A percentile compares a stretch with the other conserved stretches of the same genome.
Evolutionary conservation across 2,329 filamentous ascomycete species (phyloP).

Genomic region (Tolypocladium endophyticum): DNA sequence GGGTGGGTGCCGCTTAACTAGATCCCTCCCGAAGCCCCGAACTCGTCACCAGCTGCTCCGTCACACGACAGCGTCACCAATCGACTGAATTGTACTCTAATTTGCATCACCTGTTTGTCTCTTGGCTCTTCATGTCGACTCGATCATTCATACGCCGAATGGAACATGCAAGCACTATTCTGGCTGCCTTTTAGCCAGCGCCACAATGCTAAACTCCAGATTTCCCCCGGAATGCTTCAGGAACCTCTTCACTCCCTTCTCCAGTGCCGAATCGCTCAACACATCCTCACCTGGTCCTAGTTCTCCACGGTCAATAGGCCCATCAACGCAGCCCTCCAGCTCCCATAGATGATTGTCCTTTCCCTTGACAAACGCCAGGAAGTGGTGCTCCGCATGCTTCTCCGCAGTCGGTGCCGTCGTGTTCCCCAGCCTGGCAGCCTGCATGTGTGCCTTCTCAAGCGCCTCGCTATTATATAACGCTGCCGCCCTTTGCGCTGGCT

Average conservation of each 20-base stretch:
- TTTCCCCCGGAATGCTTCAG: constrained; percentile 25
- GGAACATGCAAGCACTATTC: background rate
- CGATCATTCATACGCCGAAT: background rate
- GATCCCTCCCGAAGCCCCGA: background rate
- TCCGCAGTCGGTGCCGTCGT: constrained; percentile 52
- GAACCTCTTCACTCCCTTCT: constrained; percentile 40
- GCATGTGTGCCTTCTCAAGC: constrained; percentile 63
- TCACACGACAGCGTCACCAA: background rate
- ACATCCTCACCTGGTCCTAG: constrained; percentile 49
- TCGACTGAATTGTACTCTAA: too few species aligned
- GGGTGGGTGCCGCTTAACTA: background rate
- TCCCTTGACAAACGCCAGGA: constrained; percentile 68
- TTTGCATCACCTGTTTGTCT: too few species aligned
- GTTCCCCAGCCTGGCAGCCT: constrained; percentile 58
- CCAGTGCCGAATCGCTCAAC: constrained; percentile 56
- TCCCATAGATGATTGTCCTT: constrained; percentile 62
- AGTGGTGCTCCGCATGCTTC: constrained; percentile 59
- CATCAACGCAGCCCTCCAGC: constrained; percentile 64
- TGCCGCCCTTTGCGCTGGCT: constrained; percentile 50
- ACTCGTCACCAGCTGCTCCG: background rate
- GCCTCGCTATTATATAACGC: constrained; percentile 60
- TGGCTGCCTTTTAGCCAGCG: constrained; percentile 15
- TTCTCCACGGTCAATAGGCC: constrained; percentile 56
- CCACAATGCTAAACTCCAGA: constrained; percentile 28
- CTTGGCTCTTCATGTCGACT: background rate